Base-by-base conservation (phyloP, 352 stramenopile genomes). In the Phytophthora sp. region DNA sequence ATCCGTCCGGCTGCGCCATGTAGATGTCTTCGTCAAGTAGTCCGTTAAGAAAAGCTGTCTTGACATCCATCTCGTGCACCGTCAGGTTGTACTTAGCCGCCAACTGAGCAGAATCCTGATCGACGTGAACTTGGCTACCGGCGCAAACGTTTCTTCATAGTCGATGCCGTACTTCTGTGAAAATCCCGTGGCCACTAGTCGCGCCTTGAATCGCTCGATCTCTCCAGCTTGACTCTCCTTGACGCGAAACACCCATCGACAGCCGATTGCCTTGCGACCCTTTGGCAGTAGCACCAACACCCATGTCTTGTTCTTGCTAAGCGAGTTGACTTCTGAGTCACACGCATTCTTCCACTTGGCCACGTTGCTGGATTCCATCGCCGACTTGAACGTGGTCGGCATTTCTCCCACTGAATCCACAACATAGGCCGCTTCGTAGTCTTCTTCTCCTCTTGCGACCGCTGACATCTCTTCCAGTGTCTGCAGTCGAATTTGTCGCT, bases 291-390 rank as follows among this genome's bases (percentile, higher is more conserved):
- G 26, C 51, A 71, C 41, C 1, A 71, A 30, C 0, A 21, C 20
- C 41, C 55, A 66, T 13, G 63, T 65, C 31, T 65, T n/a, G 33
- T 71, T 71, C 23, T 52, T 36, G n/a, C 26, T 12, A 24, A 71
- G 46, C 4, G 55, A 62, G 2, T 66, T 15, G 16, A 39, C 33
- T 24, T 66, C 54, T 7, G 55, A 45, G 18, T 62, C 39, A 26
- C 35, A 52, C 30, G 35, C 36, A 27, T 65, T 38, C 6, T 49
- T 41, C 29, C 29, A 2, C 29, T 33, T 33, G n/a, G n/a, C n/a
- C n/a, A n/a, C n/a, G n/a, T n/a, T n/a, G n/a, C n/a, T n/a, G n/a
- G n/a, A n/a, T n/a, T n/a, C n/a, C n/a, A n/a, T n/a, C n/a, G n/a
- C n/a, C n/a, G n/a, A n/a, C n/a, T n/a, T n/a, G n/a, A n/a, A 33